Evolutionary conservation across 192 early-diverging fungal species (phyloP), one percentile per base, ranked within the genome.

Genomic region (Podila epigama): DNA sequence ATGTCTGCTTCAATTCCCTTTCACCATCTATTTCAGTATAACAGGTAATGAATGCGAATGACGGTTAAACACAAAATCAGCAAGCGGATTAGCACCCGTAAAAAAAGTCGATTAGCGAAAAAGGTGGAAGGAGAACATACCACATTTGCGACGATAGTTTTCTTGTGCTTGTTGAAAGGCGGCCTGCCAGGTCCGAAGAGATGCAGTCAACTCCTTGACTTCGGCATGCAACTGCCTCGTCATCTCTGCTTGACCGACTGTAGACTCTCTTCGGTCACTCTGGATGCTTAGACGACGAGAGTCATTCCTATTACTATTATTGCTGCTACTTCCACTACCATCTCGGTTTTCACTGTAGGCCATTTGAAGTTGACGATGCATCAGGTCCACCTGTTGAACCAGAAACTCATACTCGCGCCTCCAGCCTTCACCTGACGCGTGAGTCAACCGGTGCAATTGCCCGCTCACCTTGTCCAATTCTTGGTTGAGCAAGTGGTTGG

Each of bases 61-160:
- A 18, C n/a, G 44, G 1, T n/a, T n/a, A n/a, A n/a, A n/a, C n/a
- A n/a, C n/a, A 25, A 11, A 48, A 8, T 48, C 3, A 48, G 44
- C 7, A 42, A 5, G 3, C 44, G 25, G 44, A 5, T 22, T 16
- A 39, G 6, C 1, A 48, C 8, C n/a, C 9, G n/a, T 48, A 22
- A 48, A 48, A 22, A 20, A 15, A 48, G 8, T 0, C 20, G 25
- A 22, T 7, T 1, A 48, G 7, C n/a, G 22, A 18, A 44, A 20
- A 44, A 10, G 5, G 42, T 25, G 11, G 29, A 60, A 51, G 13
- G 18, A 13, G 40, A 28, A 31, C 61, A 5, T 72, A 72, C 70
- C 70, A 29, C 70, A 75, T 52, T 75, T 75, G 51, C 63, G 70
- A 9, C 70, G 70, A 6, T 75, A 75, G 22, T 66, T 53, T 60